These are phyloP conservation scores for Phaeosphaeriaceae sp. DNA, from an alignment of 2,329 filamentous ascomycete genomes.

Conservation along the genomic window DNA sequence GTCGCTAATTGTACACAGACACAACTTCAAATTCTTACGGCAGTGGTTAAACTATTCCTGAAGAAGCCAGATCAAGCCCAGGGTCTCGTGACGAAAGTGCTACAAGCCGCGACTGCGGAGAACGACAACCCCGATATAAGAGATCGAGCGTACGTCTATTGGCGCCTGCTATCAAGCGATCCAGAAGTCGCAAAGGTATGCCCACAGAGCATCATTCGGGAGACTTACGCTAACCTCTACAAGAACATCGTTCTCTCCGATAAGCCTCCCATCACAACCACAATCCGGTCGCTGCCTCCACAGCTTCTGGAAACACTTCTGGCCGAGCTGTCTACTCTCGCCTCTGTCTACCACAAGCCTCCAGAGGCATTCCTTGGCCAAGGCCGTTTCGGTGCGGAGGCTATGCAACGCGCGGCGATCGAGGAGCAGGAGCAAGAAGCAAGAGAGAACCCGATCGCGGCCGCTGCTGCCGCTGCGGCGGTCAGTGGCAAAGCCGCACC, in stretches of 20 bases:
- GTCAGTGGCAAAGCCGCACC: slow-evolving; percentile 61
- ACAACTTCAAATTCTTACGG: slow-evolving; percentile 96
- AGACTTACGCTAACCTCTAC: not conserved
- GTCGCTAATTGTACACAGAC: slow-evolving; percentile 65
- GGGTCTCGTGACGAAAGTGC: slow-evolving; percentile 88
- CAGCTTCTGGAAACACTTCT: slow-evolving; percentile 89
- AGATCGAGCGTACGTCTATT: slow-evolving; percentile 97
- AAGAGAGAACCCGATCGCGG: slow-evolving; percentile 91
- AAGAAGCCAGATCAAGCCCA: slow-evolving; percentile 96
- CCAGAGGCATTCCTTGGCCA: slow-evolving; percentile 98
- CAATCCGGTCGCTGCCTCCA: slow-evolving; percentile 86
- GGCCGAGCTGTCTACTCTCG: slow-evolving; percentile 87
- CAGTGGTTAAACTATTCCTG: slow-evolving; percentile 95
- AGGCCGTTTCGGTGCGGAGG: slow-evolving; percentile 90
- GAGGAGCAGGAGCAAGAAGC: slow-evolving; percentile 94
- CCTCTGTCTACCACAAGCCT: slow-evolving; percentile 98
- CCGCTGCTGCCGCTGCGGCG: slow-evolving; percentile 73
- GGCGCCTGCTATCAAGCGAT: slow-evolving; percentile 93
- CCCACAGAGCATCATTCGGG: not conserved
- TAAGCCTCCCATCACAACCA: slow-evolving; percentile 92
- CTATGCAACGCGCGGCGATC: slow-evolving; percentile 92
- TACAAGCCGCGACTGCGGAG: slow-evolving; percentile 90
- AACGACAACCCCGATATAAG: slow-evolving; percentile 98
- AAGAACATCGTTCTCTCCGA: slow-evolving; percentile 88
- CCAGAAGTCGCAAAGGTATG: slow-evolving; percentile 84